Evolutionary conservation across 768 basidiomycete genomes (phyloP).

Genomic region (Pulveroboletus frians): DNA sequence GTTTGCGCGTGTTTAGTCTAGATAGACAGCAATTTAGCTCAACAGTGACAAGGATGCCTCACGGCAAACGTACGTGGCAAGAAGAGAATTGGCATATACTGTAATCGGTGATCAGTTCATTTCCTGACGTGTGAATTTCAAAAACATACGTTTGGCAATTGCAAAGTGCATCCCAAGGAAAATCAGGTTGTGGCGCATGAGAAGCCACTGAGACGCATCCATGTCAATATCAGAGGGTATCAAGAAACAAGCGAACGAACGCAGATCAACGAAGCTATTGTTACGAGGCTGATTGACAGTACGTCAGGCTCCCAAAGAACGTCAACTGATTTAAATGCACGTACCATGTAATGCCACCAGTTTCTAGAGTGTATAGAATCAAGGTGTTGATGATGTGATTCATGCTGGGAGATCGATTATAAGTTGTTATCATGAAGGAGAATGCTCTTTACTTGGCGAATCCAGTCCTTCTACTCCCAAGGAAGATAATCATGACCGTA

Average conservation of each 20-base stretch:
- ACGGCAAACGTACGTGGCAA: slow-evolving; percentile 27
- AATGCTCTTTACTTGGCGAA: slow-evolving; percentile 21
- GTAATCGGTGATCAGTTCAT: neutral
- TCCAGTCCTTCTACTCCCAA: slow-evolving; percentile 29
- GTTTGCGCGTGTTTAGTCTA: slow-evolving; percentile 30
- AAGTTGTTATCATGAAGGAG: neutral
- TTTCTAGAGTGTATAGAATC: slow-evolving; percentile 50
- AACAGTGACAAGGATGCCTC: neutral
- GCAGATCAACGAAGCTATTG: slow-evolving; percentile 31
- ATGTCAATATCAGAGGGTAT: neutral
- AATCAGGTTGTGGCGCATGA: slow-evolving; percentile 33
- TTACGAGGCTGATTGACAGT: slow-evolving; percentile 21
- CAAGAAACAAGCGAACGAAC: slow-evolving; percentile 12
- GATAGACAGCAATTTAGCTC: neutral
- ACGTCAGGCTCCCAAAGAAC: neutral
- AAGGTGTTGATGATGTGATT: slow-evolving; percentile 45
- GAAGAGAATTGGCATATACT: slow-evolving; percentile 33
- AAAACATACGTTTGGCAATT: slow-evolving; percentile 28
- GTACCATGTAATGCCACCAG: slow-evolving; percentile 44
- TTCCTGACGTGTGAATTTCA: too few relatives aligned
- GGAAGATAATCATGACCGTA: slow-evolving; percentile 27
- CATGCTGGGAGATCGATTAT: slow-evolving; percentile 29
- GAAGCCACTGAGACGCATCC: slow-evolving; percentile 20
- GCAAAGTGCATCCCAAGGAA: slow-evolving; percentile 35
- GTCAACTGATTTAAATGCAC: neutral